A percentile compares a stretch with the other conserved stretches of the same genome.
Conservation (phyloP, 2,329 filamentous ascomycete species). For the Escovopsis weberi region DNA sequence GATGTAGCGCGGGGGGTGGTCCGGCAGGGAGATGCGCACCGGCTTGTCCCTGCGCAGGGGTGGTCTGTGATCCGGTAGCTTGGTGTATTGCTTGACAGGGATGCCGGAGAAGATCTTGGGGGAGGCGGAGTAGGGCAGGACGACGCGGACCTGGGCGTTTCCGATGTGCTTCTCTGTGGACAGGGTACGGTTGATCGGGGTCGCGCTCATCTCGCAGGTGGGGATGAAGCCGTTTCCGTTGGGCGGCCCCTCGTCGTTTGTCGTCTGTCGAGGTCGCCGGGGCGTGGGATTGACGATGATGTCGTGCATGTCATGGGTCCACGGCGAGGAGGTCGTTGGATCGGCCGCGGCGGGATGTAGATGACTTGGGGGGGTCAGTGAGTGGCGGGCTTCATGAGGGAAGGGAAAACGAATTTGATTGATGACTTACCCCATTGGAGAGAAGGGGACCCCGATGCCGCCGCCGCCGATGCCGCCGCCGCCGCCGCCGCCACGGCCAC, state of each 20-base stretch:
- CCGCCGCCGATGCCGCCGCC: constrained; percentile 13
- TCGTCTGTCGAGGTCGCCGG: constrained; percentile 28
- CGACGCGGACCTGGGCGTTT: constrained; percentile 73
- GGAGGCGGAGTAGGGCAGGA: constrained; percentile 58
- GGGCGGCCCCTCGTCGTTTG: constrained; percentile 34
- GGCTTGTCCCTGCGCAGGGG: constrained; percentile 92
- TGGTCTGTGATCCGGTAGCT: constrained; percentile 85
- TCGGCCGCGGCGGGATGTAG: constrained; percentile 35
- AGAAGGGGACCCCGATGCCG: constrained; percentile 28
- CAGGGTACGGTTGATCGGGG: constrained; percentile 59
- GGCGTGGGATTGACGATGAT: constrained; percentile 34
- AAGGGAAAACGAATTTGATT: neutral
- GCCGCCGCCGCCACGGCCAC: constrained; percentile 43
- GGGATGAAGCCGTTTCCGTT: constrained; percentile 41
- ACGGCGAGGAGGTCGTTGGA: constrained; percentile 57
- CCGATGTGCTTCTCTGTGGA: constrained; percentile 74
- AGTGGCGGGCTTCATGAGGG: constrained; percentile 12
- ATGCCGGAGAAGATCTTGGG: constrained; percentile 60
- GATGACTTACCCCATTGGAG: constrained; percentile 47
- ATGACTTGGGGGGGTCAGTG: constrained; percentile 13
- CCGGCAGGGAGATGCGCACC: constrained; percentile 80
- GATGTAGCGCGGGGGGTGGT: constrained; percentile 68
- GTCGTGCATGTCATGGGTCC: constrained; percentile 94
- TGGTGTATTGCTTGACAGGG: constrained; percentile 79
- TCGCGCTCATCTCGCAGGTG: constrained; percentile 42